Evolutionary conservation across 495 filamentous ascomycete genomes (phyloP).

Genomic region (Neurospora terricola): DNA sequence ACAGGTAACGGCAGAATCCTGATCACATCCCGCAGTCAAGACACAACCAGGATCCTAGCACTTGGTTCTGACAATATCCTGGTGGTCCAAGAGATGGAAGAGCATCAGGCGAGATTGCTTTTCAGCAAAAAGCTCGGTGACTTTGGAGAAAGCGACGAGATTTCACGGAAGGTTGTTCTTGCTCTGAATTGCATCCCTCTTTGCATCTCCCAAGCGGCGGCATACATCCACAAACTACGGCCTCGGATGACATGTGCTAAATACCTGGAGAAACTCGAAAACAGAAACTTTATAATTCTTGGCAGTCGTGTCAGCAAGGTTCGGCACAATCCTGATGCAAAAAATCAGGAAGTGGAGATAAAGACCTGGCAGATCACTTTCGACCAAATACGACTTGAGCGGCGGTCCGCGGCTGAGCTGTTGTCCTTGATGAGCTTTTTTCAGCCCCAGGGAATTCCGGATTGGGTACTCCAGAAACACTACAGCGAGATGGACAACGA

Average conservation of each 20-base stretch:
- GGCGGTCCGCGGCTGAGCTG: slow-evolving; percentile 23
- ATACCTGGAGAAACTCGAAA: neutral
- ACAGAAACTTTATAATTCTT: neutral
- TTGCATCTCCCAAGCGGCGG: slow-evolving; percentile 35
- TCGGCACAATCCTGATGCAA: neutral
- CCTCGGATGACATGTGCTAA: neutral
- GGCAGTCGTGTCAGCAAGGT: accelerated
- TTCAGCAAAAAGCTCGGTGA: neutral
- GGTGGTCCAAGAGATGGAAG: neutral
- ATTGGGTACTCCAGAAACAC: neutral
- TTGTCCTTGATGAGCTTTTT: slow-evolving; percentile 31
- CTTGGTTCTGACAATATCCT: neutral
- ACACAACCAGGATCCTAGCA: neutral
- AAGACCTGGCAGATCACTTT: slow-evolving; percentile 21
- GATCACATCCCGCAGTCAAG: neutral
- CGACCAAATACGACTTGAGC: slow-evolving; percentile 15
- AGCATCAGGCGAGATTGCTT: neutral
- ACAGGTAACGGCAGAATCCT: neutral
- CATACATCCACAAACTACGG: slow-evolving; percentile 22
- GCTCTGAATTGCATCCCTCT: slow-evolving; percentile 35
- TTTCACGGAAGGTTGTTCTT: slow-evolving; percentile 11
- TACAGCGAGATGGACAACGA: neutral
- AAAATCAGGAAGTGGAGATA: neutral
- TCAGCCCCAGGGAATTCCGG: slow-evolving; percentile 26
- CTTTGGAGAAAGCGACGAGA: neutral